Base-by-base conservation (phyloP, 352 stramenopile species). In the Thalassiosira hispida region DNA sequence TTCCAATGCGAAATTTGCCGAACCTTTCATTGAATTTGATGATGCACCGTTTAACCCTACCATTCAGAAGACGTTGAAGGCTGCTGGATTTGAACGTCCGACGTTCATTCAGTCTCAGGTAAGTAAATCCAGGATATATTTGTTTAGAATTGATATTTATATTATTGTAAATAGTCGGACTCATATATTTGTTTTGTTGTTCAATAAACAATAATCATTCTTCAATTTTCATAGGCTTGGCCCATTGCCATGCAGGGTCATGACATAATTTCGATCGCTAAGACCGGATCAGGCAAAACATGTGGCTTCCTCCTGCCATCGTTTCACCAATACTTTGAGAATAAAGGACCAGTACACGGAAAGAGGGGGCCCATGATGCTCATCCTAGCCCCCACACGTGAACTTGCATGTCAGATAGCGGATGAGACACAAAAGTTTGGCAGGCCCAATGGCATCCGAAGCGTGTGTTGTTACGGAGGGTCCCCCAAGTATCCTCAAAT, bases 251-350 rank as follows among this genome's bases (percentile, higher is more conserved):
- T 97, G 1, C 95, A 94, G 18, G 96, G 96, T 40, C 89, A 95
- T 47, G 97, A 99, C 87, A 97, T 99, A 92, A 98, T 99, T 73
- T 98, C 95, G 56, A 99, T 99, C 86, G 98, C 97, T 7, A 97
- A 98, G 42, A 99, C 97, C 8, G 97, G 25, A 16, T 57, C 31
- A 55, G 52, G 59, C 22, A 90, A 99, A 81, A 99, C 97, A 49
- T 91, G 98, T 73, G 96, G 96, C 18, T 99, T 99, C 87, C 93
- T 99, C 78, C 88, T 99, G 18, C 97, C 97, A 22, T 96, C 96
- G 11, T 92, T 94, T 70, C 86, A 95, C 71, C 55, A 88, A 55
- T 84, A 90, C 61, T 69, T 93, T 42, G 42, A 86, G 60, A 63
- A 11, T 20, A 83, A 74, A 55, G 61, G 65, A 7, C 7, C 42